Percentiles rank a stretch among this genome's conserved stretches.
These are phyloP conservation scores for Chimonanthus praecox DNA, from an alignment of 164 flowering plant species.

Conservation along the genomic window DNA sequence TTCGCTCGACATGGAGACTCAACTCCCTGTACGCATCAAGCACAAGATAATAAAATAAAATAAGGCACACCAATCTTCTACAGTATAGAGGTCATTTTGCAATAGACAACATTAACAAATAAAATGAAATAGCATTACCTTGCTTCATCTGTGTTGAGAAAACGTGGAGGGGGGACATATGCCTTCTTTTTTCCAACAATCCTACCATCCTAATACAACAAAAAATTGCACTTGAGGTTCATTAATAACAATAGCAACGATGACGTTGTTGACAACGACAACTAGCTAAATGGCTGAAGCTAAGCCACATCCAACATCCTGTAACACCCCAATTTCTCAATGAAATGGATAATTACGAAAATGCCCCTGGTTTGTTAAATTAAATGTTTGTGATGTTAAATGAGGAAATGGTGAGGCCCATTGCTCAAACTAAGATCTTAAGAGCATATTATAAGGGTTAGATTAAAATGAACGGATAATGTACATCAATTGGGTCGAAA, in stretches of 20 bases:
- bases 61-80: not conserved
- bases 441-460: no score
- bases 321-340: no score
- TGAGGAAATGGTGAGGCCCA: no score
- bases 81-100: not conserved
- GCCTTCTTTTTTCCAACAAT: conserved; percentile 82
- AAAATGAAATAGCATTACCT: conserved; percentile 38
- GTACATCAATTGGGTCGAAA: no score
- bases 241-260: not conserved
- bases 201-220: conserved; percentile 68
- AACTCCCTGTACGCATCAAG: conserved; percentile 48
- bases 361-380: no score
- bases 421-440: no score
- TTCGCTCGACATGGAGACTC: conserved; percentile 79
- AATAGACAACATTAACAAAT: not conserved
- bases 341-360: no score
- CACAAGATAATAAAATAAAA: conserved; percentile 5
- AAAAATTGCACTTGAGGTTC: not conserved
- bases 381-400: no score
- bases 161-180: conserved; percentile 89
- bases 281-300: not conserved
- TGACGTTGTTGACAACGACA: no score
- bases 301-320: not conserved
- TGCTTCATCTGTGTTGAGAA: conserved; percentile 84
- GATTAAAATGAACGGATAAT: no score